Evolutionary conservation across 768 basidiomycete species (phyloP).

Genomic region (Suillus paluster): DNA sequence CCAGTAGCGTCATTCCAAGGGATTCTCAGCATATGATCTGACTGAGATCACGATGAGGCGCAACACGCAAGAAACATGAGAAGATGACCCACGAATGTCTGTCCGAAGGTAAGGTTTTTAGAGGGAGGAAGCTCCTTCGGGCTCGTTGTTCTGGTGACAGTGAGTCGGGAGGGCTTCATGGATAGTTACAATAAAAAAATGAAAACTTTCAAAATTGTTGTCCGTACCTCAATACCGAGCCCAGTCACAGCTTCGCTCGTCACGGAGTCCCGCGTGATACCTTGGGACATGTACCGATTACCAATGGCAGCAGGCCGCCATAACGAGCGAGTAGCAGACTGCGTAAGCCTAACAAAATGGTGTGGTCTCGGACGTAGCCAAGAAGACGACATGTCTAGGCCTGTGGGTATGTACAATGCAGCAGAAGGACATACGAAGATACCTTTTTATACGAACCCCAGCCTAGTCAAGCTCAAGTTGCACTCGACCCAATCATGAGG

Average conservation of each 20-base stretch:
- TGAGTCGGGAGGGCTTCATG: slow-evolving; percentile 56
- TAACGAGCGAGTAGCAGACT: background rate
- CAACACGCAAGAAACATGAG: slow-evolving; percentile 12
- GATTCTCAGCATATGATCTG: slow-evolving; percentile 86
- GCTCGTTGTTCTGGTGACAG: slow-evolving; percentile 49
- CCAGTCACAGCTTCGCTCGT: slow-evolving; percentile 49
- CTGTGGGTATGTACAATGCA: background rate
- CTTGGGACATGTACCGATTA: slow-evolving; percentile 16
- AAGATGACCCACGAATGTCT: slow-evolving; percentile 67
- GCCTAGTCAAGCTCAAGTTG: background rate
- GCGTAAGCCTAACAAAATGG: slow-evolving; percentile 15
- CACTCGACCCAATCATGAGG: background rate
- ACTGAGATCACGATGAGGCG: slow-evolving; percentile 43
- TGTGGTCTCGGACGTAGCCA: slow-evolving; percentile 12
- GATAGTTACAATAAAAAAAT: slow-evolving; percentile 3
- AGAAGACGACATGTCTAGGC: slow-evolving; percentile 24
- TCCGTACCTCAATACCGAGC: slow-evolving; percentile 57
- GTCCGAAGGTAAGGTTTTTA: slow-evolving; percentile 78
- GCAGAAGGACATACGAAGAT: background rate
- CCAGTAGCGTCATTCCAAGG: slow-evolving; percentile 75
- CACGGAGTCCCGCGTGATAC: slow-evolving; percentile 42
- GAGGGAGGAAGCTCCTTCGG: slow-evolving; percentile 69
- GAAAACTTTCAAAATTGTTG: background rate
- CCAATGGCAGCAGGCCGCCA: slow-evolving; percentile 15
- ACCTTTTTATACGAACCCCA: background rate